Base-by-base conservation (phyloP, 768 basidiomycete genomes). In the Polyporus arcularius region DNA sequence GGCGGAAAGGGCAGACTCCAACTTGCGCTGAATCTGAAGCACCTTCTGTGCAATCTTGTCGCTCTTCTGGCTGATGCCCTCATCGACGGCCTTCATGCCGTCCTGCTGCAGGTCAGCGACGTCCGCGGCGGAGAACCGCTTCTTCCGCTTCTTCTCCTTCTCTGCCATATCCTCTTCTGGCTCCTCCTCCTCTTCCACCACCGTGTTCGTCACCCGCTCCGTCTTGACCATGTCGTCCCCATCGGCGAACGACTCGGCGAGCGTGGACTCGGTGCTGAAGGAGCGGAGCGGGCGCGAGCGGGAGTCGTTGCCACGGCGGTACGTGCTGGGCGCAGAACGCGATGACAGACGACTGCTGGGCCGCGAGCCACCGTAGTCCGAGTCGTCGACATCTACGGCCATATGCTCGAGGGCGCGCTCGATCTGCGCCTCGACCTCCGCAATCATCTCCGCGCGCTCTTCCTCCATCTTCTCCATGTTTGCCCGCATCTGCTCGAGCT, bases 361-460 rank as follows among this genome's bases (percentile, higher is more conserved):
- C 52, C 88, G 83, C 40, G 89, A 89, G 64, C 82, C 83, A 45
- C 80, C 81, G 58, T 89, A 89, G 66, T 93, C 91, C 16, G 89
- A 91, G 55, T 90, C 89, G 53, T 85, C 86, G 55, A 89, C 79
- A 65, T 87, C 89, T 60, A 92, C 88, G 28, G 88, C 86, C 91
- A 94, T 93, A 28, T 89, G 89, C 30, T 85, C 88, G 52, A 94
- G 79, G 0, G 93, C 92, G 58, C 89, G 82, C 73, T 94, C 92
- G 67, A 94, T 94, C 76, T 94, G 92, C 30, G 89, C 90, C 70
- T 94, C 92, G 26, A 94, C 92, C 75, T 94, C 92, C n/a, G 90
- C 91, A 43, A 94, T 88, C 92, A 93, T 92, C 68, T 88, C 89
- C 54, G 87, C 85, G 63, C 92, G 90, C 75, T 90, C 93, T 68